Base-by-base conservation (phyloP, 441 rosid genomes). In the Erodium moschatum region DNA sequence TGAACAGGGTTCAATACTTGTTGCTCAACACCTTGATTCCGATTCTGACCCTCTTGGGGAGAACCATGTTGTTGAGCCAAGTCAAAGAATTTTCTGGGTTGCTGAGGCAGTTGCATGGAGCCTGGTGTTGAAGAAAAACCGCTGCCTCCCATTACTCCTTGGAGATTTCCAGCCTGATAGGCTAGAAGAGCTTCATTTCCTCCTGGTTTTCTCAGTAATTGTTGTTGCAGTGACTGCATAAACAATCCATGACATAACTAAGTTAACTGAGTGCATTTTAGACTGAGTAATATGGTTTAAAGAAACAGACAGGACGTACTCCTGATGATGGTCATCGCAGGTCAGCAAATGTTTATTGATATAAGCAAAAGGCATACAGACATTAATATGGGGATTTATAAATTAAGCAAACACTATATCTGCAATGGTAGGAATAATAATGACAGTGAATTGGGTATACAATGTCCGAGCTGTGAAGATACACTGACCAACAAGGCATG, bases 101-200 rank as follows among this genome's bases (percentile, higher is more conserved):
- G 97, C 72, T 94, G 97, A 81, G 90, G 84, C 65, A 83, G 69
- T 75, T 89, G 98, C 86, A 86, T 86, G 76, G 97, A 83, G 50
- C 88, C 89, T 40, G 86, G 81, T 15, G 97, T 82, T 11, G 90
- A 74, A 71, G 82, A 84, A 70, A 81, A 85, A 80, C 75, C 84
- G 81, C 83, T 81, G 70, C 85, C 94, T 79, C 87, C 98, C 75
- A 86, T 80, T 76, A 82, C 78, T 67, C 97, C 97, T 79, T 83
- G 93, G 75, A 80, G 81, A 72, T 83, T 87, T 74, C 86, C 83
- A 76, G 83, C 86, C 76, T 92, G 97, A 86, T 88, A 90, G 68
- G 89, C 87, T 79, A 89, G 78, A 83, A 92, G 71, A 64, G 76
- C 71, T 70, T 89, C 99, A 86, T 85, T 91, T 67, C 84, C 90